A percentile compares a stretch with the other conserved stretches of the same genome.
These are phyloP conservation scores for Calocybe cyanea DNA, from an alignment of 768 basidiomycete genomes.

Conservation along the genomic window DNA sequence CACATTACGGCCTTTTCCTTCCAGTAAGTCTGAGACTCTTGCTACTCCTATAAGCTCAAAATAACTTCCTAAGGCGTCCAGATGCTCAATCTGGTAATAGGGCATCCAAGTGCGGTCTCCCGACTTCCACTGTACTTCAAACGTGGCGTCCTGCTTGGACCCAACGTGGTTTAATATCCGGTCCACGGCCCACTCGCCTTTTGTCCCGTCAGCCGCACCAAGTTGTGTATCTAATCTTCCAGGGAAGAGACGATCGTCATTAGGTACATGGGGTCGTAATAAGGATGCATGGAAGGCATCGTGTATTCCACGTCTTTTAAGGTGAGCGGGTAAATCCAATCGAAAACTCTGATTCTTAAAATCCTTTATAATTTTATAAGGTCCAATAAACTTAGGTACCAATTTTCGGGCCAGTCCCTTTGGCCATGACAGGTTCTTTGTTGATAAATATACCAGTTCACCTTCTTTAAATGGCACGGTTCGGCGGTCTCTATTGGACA, in stretches of 20 bases:
- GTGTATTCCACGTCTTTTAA: too few relatives aligned
- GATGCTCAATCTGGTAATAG: too few relatives aligned
- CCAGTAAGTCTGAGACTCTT: not conserved
- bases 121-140: not conserved
- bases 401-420: constrained; percentile 1
- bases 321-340: too few relatives aligned
- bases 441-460: too few relatives aligned
- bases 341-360: not conserved
- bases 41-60: not conserved
- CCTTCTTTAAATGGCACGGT: too few relatives aligned
- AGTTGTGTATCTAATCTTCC: not conserved
- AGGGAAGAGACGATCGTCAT: not conserved
- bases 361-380: too few relatives aligned
- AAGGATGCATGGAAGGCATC: too few relatives aligned
- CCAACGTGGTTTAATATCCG: not conserved
- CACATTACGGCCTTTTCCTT: too few relatives aligned
- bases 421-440: not conserved
- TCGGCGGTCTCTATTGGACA: not conserved
- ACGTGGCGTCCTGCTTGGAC: not conserved
- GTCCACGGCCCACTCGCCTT: not conserved
- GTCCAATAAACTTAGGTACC: constrained; percentile 1
- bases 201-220: too few relatives aligned
- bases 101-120: too few relatives aligned
- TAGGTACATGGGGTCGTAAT: too few relatives aligned
- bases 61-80: not conserved